Conservation (phyloP, 2,329 filamentous ascomycete species). For the Scedosporium apiospermum region DNA sequence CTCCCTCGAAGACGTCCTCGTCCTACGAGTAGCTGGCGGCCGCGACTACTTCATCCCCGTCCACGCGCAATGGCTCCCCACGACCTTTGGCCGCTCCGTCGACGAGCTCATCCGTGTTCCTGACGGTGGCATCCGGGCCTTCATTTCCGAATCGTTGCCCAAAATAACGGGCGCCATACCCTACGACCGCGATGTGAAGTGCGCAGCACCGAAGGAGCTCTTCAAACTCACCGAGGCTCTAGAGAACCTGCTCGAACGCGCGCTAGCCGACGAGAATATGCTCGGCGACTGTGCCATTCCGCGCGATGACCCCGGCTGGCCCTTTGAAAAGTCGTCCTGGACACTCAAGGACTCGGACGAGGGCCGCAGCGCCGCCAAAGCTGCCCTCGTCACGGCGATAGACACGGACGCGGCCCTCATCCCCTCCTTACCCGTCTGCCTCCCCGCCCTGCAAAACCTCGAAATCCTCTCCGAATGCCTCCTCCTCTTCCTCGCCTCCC, state of each 20-base stretch:
- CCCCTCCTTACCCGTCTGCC: slow-evolving; percentile 52
- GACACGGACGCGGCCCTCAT: slow-evolving; percentile 59
- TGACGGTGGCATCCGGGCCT: slow-evolving; percentile 62
- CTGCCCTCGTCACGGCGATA: slow-evolving; percentile 52
- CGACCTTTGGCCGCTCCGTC: slow-evolving; percentile 76
- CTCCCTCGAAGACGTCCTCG: slow-evolving; percentile 73
- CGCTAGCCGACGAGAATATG: slow-evolving; percentile 53
- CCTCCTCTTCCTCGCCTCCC: slow-evolving; percentile 61
- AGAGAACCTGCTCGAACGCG: slow-evolving; percentile 45
- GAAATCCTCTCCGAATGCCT: slow-evolving; percentile 67
- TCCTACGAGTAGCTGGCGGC: slow-evolving; percentile 74
- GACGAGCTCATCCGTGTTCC: slow-evolving; percentile 81
- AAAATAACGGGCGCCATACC: slow-evolving; percentile 39
- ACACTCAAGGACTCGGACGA: slow-evolving; percentile 8
- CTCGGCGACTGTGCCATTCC: slow-evolving; percentile 44
- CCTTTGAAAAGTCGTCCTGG: slow-evolving; percentile 39
- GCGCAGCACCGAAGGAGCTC: slow-evolving; percentile 79
- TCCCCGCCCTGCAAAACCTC: slow-evolving; percentile 56
- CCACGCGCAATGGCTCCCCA: slow-evolving; percentile 67
- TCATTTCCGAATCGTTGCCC: slow-evolving; percentile 23
- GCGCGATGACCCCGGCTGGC: slow-evolving; percentile 46
- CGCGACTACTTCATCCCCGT: slow-evolving; percentile 88
- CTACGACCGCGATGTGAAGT: slow-evolving; percentile 51
- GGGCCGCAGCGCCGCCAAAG: slow-evolving; percentile 14
- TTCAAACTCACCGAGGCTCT: slow-evolving; percentile 82